Evolutionary conservation across 2,329 filamentous ascomycete genomes (phyloP).

Genomic region (Rutstroemia sp.): DNA sequence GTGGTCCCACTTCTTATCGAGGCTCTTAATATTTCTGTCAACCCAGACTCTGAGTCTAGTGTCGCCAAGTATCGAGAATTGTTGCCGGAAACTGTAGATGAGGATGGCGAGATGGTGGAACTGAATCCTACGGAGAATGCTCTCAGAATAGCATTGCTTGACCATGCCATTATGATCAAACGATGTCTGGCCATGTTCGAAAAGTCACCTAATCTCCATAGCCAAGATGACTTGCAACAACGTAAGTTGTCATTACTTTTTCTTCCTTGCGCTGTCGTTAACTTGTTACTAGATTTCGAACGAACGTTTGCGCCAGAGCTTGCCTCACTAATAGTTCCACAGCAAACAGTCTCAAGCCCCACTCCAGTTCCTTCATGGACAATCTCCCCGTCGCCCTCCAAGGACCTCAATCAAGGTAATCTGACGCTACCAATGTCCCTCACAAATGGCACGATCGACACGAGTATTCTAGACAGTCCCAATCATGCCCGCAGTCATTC

Average conservation of each 20-base stretch:
- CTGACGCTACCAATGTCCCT: constrained; percentile 15
- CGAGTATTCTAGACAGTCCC: constrained; percentile 19
- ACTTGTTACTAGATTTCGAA: constrained; percentile 45
- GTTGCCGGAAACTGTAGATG: constrained; percentile 45
- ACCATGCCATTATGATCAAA: constrained; percentile 84
- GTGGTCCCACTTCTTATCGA: constrained; percentile 64
- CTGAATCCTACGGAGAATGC: constrained; percentile 62
- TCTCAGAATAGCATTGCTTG: constrained; percentile 76
- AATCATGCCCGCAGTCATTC: constrained; percentile 7
- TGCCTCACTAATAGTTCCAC: constrained; percentile 49
- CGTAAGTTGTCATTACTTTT: constrained; percentile 41
- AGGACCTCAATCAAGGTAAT: constrained; percentile 14
- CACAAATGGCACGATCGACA: constrained; percentile 22
- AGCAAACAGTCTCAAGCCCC: constrained; percentile 24
- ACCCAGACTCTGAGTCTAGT: constrained; percentile 65
- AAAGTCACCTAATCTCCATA: constrained; percentile 48
- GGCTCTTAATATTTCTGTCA: constrained; percentile 69
- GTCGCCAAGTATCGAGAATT: constrained; percentile 72
- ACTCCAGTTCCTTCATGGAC: constrained; percentile 32
- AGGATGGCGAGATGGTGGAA: constrained; percentile 41
- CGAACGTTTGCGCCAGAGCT: constrained; percentile 59
- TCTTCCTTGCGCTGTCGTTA: constrained; percentile 9
- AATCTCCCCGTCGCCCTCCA: constrained; percentile 11
- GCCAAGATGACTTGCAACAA: constrained; percentile 52
- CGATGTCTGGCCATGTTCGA: constrained; percentile 67